Evolutionary conservation across 768 basidiomycete species (phyloP).

Genomic region (Leccinum truebloodii): DNA sequence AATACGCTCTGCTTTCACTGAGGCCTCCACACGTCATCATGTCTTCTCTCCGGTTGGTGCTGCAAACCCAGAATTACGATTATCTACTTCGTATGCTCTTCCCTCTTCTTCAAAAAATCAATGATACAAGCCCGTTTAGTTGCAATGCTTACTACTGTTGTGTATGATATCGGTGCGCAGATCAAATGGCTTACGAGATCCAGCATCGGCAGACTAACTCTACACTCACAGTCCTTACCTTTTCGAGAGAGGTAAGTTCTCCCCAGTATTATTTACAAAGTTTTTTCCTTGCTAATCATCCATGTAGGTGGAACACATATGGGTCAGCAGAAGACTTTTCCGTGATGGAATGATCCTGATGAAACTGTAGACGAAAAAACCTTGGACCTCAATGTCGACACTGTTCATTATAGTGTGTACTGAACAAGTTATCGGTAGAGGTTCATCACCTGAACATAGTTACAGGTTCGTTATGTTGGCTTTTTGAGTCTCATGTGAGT

Average conservation of each 20-base stretch:
- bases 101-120: neutral
- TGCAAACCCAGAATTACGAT: neutral
- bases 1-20: neutral
- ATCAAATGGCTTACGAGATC: neutral
- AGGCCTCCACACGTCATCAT: neutral
- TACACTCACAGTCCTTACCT: neutral
- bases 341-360: neutral
- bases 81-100: neutral
- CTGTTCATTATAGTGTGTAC: neutral
- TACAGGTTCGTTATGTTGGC: neutral
- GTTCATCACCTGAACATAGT: neutral
- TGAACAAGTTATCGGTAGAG: neutral
- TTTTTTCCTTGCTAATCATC: neutral
- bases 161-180: neutral
- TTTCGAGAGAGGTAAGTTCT: neutral
- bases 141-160: neutral
- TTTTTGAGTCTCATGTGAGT: no score
- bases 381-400: neutral
- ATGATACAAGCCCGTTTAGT: neutral
- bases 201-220: neutral
- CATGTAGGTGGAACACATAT: neutral
- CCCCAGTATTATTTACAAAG: neutral
- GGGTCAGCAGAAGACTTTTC: neutral
- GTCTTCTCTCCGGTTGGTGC: neutral
- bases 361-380: neutral